Evolutionary conservation across 345 rosid species (phyloP).

Genomic region (Litchi chinensis): DNA sequence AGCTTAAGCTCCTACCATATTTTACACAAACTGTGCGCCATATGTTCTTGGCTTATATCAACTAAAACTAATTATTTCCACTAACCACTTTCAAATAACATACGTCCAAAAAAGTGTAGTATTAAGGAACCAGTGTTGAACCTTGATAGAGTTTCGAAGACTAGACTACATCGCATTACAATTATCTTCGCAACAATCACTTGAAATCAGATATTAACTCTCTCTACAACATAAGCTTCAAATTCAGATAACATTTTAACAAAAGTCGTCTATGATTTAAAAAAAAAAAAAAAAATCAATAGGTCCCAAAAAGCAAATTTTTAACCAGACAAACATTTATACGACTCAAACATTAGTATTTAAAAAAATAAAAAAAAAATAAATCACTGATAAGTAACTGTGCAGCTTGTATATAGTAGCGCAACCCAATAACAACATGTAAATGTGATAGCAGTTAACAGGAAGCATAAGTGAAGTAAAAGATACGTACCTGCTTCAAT

Average conservation of each 20-base stretch:
- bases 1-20: not conserved
- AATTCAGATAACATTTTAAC: not conserved
- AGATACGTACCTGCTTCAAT: slow-evolving; percentile 53
- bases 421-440: not conserved
- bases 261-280: not conserved
- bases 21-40: not conserved
- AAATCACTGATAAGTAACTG: too few relatives aligned
- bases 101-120: not conserved
- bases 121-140: not conserved
- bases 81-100: not conserved
- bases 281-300: not conserved
- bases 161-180: not conserved
- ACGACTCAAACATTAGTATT: not conserved
- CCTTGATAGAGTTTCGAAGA: not conserved
- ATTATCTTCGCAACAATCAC: not conserved
- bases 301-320: not conserved
- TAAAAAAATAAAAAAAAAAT: too few relatives aligned
- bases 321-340: not conserved
- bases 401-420: too few relatives aligned
- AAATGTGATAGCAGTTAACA: not conserved
- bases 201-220: not conserved
- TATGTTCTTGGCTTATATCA: not conserved
- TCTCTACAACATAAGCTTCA: not conserved
- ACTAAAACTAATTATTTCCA: not conserved
- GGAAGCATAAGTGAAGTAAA: not conserved